These are phyloP conservation scores for Lactarius tabidus DNA, from an alignment of 768 basidiomycete species.

Conservation along the genomic window DNA sequence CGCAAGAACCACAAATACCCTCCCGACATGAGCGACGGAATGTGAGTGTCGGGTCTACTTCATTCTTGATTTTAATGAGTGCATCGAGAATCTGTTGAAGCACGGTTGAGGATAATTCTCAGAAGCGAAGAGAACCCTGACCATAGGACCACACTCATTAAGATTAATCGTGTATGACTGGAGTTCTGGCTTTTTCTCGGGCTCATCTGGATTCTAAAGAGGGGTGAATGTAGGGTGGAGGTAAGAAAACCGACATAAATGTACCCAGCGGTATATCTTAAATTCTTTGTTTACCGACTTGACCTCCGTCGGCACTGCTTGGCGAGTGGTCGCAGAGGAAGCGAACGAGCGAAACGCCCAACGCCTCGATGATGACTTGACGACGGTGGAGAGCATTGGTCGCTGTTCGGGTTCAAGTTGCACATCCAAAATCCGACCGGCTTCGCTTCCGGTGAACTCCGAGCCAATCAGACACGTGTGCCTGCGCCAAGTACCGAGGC, in stretches of 20 bases:
- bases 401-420: not conserved
- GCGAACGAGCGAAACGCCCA: constrained; percentile 29
- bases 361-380: constrained; percentile 11
- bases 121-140: constrained; percentile 32
- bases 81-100: constrained; percentile 69
- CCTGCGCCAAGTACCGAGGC: not conserved
- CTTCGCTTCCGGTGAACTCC: not conserved
- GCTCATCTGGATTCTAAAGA: constrained; percentile 86
- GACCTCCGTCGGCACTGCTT: constrained; percentile 57
- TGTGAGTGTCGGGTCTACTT: constrained; percentile 93
- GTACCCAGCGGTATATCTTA: constrained; percentile 98
- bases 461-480: not conserved
- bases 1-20: constrained; percentile 97
- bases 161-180: constrained; percentile 92
- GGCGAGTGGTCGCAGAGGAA: constrained; percentile 30
- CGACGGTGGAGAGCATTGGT: constrained; percentile 19
- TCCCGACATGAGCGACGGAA: constrained; percentile 92
- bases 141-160: constrained; percentile 95
- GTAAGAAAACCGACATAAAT: constrained; percentile 29
- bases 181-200: constrained; percentile 82
- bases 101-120: not conserved
- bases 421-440: not conserved
- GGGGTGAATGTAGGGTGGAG: constrained; percentile 9
- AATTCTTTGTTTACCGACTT: constrained; percentile 84
- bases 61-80: constrained; percentile 99